Conservation (phyloP, 225 moss, liverwort and hornwort genomes). For the Asterella californica region DNA sequence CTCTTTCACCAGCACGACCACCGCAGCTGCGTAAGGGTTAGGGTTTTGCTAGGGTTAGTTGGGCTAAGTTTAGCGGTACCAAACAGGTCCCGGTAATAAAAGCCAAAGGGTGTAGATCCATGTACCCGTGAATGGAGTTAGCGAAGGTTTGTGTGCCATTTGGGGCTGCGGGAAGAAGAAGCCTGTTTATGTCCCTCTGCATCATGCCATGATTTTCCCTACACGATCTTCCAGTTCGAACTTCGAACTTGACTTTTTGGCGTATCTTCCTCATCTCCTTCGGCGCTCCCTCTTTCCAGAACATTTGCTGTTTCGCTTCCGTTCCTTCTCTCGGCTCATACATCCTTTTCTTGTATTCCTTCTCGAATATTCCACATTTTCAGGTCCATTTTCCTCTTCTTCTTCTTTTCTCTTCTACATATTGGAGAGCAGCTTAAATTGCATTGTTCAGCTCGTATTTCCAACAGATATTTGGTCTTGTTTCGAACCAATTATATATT, state of each 20-base stretch:
- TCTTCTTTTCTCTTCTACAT: too few species aligned
- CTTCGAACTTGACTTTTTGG: not conserved
- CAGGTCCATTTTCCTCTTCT: too few species aligned
- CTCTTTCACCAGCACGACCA: not conserved
- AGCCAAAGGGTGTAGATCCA: not conserved
- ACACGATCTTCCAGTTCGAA: not conserved
- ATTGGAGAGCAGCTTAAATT: too few species aligned
- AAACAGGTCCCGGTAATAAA: not conserved
- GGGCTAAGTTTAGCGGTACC: slow-evolving; percentile 4
- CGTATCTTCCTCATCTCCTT: not conserved
- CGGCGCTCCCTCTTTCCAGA: not conserved
- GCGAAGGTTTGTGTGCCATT: not conserved
- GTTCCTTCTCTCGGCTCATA: not conserved
- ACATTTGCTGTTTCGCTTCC: not conserved
- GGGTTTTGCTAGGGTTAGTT: slow-evolving; percentile 32
- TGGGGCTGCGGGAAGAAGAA: not conserved
- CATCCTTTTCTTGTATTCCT: too few species aligned
- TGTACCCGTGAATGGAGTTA: not conserved
- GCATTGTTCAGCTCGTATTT: too few species aligned
- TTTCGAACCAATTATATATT: too few species aligned
- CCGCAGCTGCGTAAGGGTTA: slow-evolving; percentile 20
- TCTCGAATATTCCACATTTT: too few species aligned
- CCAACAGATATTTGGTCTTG: too few species aligned
- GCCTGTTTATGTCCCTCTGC: not conserved
- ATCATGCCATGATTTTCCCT: slow-evolving; percentile 14